Percentiles rank a stretch among this genome's conserved stretches.
phyloP scores from a whole-genome alignment of 495 filamentous ascomycete species.

The Schizothecium vesticola region DNA sequence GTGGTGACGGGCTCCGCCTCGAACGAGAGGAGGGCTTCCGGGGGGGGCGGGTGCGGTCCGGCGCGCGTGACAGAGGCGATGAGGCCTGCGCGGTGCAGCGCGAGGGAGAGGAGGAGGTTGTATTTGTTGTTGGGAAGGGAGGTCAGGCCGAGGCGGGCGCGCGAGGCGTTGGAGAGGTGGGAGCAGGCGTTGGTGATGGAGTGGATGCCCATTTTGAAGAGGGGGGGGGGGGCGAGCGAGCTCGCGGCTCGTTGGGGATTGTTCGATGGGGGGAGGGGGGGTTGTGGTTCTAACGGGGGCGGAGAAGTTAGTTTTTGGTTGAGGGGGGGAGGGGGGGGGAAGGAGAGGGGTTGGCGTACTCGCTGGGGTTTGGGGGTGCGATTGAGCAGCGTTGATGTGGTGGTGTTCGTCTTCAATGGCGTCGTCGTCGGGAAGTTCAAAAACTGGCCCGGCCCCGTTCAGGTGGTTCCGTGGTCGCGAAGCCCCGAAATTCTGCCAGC shows the following conservation, averaged over 20 bases:
- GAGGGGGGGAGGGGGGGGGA: too few relatives aligned
- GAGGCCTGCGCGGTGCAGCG: slow-evolving; percentile 78
- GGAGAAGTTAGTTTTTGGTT: not conserved
- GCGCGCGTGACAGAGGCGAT: slow-evolving; percentile 76
- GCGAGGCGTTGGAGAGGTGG: slow-evolving; percentile 89
- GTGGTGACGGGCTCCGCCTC: slow-evolving; percentile 62
- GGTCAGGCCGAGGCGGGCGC: slow-evolving; percentile 79
- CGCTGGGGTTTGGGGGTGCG: not conserved
- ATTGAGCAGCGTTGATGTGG: not conserved
- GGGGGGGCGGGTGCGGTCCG: slow-evolving; percentile 59
- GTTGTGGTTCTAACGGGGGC: not conserved
- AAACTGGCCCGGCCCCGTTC: not conserved
- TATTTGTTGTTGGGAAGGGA: slow-evolving; percentile 78
- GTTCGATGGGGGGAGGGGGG: not conserved
- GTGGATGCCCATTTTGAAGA: slow-evolving; percentile 71
- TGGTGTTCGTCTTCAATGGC: not conserved
- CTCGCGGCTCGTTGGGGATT: not conserved
- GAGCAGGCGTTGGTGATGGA: slow-evolving; percentile 77
- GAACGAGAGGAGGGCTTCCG: slow-evolving; percentile 44
- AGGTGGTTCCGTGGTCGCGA: slow-evolving; percentile 10
- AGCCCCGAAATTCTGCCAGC: slow-evolving; percentile 6
- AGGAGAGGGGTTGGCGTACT: not conserved
- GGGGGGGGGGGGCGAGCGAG: not conserved
- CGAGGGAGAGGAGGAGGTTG: slow-evolving; percentile 68
- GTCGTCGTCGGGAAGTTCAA: not conserved